Evolutionary conservation across 23 red algal species (phyloP), one percentile per base, ranked within the genome.

Genomic region (Gracilaria gracilis): DNA sequence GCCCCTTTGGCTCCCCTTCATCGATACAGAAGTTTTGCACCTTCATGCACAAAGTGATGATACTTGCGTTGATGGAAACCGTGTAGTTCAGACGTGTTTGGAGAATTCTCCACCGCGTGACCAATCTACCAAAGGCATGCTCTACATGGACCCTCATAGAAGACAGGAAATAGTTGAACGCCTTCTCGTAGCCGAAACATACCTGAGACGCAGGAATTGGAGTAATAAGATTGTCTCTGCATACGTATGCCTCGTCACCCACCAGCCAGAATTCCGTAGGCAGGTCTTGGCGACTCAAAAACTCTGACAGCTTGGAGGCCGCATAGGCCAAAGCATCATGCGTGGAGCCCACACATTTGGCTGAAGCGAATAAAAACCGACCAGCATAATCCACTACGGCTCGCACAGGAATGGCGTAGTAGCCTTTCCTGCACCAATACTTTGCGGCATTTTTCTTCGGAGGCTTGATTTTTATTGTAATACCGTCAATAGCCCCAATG

Each of bases 81-180:
- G n/a, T n/a, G n/a, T n/a, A n/a, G n/a, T n/a, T n/a, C n/a, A n/a
- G n/a, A n/a, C n/a, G n/a, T n/a, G n/a, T n/a, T n/a, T n/a, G n/a
- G n/a, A n/a, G n/a, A n/a, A n/a, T n/a, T n/a, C n/a, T n/a, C n/a
- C n/a, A n/a, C n/a, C n/a, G n/a, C n/a, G n/a, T n/a, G n/a, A n/a
- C n/a, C n/a, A n/a, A n/a, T 7, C 42, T 4, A 4, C 79, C 57
- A 64, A 83, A 83, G 6, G 79, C 51, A 6, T 83, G 50, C 55
- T 83, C 79, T 7, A 83, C 28, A 25, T 83, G 79, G 4, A 83
- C 57, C 12, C 51, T n/a, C 79, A 83, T 25, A 36, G 79, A 83
- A 28, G 54, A 65, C 2, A 83, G n/a, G 31, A 61, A 83, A 83
- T 58, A 83, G 31, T 83, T 83, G 38, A 64, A 83, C 2, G 32